phyloP scores from a whole-genome alignment of 208 protist genomes.

The Blastocrithidia nonstop region DNA sequence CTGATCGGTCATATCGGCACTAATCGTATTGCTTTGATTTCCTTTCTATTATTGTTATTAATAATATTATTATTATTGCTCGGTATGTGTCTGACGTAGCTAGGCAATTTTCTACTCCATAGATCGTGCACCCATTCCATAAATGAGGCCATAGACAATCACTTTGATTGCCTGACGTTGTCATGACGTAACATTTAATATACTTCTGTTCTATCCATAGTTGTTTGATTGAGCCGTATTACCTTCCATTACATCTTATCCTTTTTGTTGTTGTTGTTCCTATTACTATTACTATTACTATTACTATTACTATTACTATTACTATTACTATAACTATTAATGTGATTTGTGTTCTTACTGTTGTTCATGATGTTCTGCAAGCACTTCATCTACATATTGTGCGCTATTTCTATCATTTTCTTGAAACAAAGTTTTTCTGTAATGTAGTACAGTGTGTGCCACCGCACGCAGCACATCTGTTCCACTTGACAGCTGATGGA shows the following conservation, averaged over 20 bases:
- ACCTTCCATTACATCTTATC: no score
- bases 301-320: no score
- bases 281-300: no score
- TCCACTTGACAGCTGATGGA: conserved; percentile 17
- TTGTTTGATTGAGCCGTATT: no score
- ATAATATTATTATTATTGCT: neutral
- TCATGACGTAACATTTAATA: conserved; percentile 12
- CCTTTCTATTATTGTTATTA: neutral
- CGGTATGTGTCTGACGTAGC: neutral
- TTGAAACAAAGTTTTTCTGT: no score
- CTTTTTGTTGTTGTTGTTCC: no score
- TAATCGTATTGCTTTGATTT: no score
- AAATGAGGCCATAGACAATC: conserved; percentile 81
- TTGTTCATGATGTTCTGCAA: no score
- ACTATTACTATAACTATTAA: no score
- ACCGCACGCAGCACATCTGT: conserved; percentile 35
- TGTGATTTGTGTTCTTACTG: no score
- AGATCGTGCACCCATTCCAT: conserved; percentile 66
- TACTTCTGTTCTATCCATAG: neutral
- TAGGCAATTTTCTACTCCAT: conserved; percentile 13
- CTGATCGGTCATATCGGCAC: neutral
- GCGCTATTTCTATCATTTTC: no score
- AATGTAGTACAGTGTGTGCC: conserved; percentile 19
- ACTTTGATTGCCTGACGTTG: conserved; percentile 55
- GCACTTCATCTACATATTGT: no score